Conservation (phyloP, 371 early-diverging fungal genomes). For the Lichtheimia ornata region DNA sequence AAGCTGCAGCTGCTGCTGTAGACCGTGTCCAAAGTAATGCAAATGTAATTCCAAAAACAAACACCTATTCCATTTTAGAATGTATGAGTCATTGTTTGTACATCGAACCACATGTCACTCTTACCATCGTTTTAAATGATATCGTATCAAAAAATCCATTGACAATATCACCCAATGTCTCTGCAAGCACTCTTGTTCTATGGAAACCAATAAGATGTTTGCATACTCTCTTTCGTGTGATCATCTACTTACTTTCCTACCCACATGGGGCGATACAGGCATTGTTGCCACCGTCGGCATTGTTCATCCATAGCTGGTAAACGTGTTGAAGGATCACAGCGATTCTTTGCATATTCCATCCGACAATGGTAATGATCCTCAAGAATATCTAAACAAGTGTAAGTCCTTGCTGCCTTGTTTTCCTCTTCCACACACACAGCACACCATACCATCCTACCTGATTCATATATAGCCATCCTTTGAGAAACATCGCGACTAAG, state of each 20-base stretch:
- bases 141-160: slow-evolving; percentile 23
- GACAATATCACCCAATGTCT: slow-evolving; percentile 21
- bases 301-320: slow-evolving; percentile 17
- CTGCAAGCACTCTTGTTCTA: slow-evolving; percentile 21
- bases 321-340: slow-evolving; percentile 18
- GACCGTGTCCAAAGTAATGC: background rate
- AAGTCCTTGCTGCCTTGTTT: background rate
- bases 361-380: slow-evolving; percentile 14
- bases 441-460: too few relatives aligned
- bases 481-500: slow-evolving; percentile 13
- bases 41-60: background rate
- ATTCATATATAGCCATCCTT: slow-evolving; percentile 20
- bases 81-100: background rate
- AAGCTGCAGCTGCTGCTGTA: background rate
- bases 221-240: background rate
- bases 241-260: slow-evolving; percentile 17
- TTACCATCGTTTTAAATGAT: slow-evolving; percentile 21
- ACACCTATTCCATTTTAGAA: background rate
- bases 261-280: slow-evolving; percentile 21
- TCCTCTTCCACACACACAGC: background rate
- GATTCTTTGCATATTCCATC: slow-evolving; percentile 13
- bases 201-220: background rate
- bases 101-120: background rate
- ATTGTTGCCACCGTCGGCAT: slow-evolving; percentile 23
- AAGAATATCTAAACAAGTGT: slow-evolving; percentile 7